These are phyloP conservation scores for Trichothecium roseum DNA, from an alignment of 2,329 filamentous ascomycete genomes.

Conservation along the genomic window DNA sequence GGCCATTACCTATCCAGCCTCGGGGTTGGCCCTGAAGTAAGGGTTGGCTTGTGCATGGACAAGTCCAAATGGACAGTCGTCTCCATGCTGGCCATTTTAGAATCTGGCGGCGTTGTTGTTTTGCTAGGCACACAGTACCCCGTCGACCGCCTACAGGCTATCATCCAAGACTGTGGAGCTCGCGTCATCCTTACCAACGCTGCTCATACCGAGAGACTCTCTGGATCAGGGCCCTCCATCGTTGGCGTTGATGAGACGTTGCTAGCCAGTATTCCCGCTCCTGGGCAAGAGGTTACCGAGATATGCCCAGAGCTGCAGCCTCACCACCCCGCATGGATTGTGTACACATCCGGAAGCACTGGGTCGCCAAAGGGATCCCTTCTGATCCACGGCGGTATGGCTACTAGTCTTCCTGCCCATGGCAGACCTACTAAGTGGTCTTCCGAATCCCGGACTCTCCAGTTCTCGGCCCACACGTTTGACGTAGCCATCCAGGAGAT, in stretches of 20 bases:
- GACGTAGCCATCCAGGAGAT: constrained; percentile 30
- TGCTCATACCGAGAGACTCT: constrained; percentile 1
- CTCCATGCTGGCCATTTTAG: constrained; percentile 3
- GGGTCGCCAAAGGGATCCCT: constrained; percentile 3
- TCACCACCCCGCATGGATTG: constrained; percentile 3
- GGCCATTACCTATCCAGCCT: constrained; percentile 3
- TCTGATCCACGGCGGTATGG: constrained; percentile 2
- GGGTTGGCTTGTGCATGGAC: constrained; percentile 5
- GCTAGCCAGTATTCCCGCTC: constrained; percentile 1
- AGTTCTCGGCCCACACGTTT: constrained; percentile 38
- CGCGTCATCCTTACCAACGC: constrained; percentile 3
- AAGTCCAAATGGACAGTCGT: constrained; percentile 6
- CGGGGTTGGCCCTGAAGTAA: constrained; percentile 3
- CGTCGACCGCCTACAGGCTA: not conserved
- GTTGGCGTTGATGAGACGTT: constrained; percentile 3
- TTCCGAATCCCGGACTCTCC: constrained; percentile 2
- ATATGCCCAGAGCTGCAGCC: constrained; percentile 2
- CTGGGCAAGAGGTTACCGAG: not conserved
- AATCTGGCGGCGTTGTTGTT: constrained; percentile 4
- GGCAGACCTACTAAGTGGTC: constrained; percentile 2
- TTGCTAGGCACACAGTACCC: constrained; percentile 2
- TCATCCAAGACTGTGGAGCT: constrained; percentile 3
- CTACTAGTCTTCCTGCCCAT: constrained; percentile 3
- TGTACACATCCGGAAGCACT: constrained; percentile 4
- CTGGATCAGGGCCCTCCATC: constrained; percentile 1